These are phyloP conservation scores for Magnolia changhungtana DNA, from an alignment of 164 flowering plant genomes.

Conservation along the genomic window DNA sequence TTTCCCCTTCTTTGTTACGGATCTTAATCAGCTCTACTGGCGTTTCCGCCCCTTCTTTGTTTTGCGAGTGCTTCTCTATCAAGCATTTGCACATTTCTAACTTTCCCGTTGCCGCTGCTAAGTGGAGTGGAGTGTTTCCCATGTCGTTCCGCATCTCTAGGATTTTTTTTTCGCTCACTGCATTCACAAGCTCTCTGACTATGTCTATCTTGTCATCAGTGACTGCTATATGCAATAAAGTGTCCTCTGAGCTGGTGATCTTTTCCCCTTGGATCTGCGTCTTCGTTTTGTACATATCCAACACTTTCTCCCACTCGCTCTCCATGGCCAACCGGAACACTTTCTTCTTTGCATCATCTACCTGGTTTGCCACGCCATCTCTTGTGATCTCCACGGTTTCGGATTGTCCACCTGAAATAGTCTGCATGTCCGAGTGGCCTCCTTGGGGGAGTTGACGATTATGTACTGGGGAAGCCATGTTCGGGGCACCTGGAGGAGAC, in stretches of 20 bases:
- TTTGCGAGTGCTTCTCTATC: neutral
- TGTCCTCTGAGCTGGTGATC: conserved; percentile 21
- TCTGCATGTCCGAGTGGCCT: too few species aligned
- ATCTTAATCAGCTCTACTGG: too few species aligned
- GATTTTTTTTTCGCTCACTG: neutral
- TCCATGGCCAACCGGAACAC: neutral
- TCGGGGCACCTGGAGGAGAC: too few species aligned
- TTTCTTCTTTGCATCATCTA: neutral
- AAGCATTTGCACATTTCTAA: conserved; percentile 16
- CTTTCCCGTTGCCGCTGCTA: conserved; percentile 23
- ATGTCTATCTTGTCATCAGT: conserved; percentile 14
- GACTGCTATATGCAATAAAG: conserved; percentile 32
- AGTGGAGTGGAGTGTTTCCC: conserved; percentile 27
- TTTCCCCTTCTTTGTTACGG: conserved; percentile 19
- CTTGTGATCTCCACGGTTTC: too few species aligned
- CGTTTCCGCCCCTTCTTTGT: conserved; percentile 18
- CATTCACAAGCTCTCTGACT: conserved; percentile 6
- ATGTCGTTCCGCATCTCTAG: conserved; percentile 14
- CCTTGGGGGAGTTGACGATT: too few species aligned
- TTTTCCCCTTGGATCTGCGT: neutral
- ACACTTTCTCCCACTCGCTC: neutral
- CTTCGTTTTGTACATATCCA: neutral
- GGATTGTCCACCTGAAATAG: too few species aligned
- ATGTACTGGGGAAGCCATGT: too few species aligned
- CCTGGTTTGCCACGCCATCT: too few species aligned